These are phyloP conservation scores for Lecanicillium sp. DNA, from an alignment of 2,329 filamentous ascomycete species.

Conservation along the genomic window DNA sequence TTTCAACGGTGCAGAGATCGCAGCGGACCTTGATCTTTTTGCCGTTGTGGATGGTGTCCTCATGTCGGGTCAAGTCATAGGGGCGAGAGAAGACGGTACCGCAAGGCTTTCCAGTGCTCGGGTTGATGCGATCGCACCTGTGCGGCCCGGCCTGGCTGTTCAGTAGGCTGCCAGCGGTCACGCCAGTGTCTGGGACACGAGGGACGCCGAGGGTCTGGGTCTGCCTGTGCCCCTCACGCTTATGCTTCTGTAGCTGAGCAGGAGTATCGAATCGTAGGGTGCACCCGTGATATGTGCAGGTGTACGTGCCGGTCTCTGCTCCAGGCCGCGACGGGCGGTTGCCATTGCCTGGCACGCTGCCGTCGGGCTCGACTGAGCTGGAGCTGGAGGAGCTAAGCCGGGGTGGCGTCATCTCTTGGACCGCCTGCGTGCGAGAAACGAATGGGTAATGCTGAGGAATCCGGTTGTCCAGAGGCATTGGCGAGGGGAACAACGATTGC, in stretches of 20 bases:
- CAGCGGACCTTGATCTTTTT: slow-evolving; percentile 93
- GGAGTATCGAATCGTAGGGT: slow-evolving; percentile 82
- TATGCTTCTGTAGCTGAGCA: slow-evolving; percentile 84
- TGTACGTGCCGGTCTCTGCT: slow-evolving; percentile 84
- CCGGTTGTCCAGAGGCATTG: slow-evolving; percentile 30
- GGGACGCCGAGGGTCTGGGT: slow-evolving; percentile 38
- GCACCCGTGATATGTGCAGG: slow-evolving; percentile 92
- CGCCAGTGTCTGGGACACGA: slow-evolving; percentile 24
- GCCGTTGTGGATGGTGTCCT: slow-evolving; percentile 94
- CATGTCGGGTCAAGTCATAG: slow-evolving; percentile 92
- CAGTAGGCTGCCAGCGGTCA: slow-evolving; percentile 45
- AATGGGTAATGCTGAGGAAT: slow-evolving; percentile 47
- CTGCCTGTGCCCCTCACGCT: slow-evolving; percentile 83
- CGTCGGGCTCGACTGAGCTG: slow-evolving; percentile 23
- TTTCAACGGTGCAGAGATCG: slow-evolving; percentile 87
- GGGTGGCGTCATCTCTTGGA: slow-evolving; percentile 25
- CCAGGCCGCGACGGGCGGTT: slow-evolving; percentile 53
- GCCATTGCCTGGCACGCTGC: slow-evolving; percentile 24
- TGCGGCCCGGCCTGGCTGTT: slow-evolving; percentile 92
- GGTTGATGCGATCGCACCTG: slow-evolving; percentile 87
- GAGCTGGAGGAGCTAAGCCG: slow-evolving; percentile 36
- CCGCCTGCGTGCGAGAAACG: slow-evolving; percentile 25
- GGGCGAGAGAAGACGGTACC: slow-evolving; percentile 90
- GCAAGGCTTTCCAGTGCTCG: slow-evolving; percentile 89
- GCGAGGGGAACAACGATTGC: slow-evolving; percentile 9